Base-by-base conservation (phyloP, 1,284 basidiomycete genomes). In the Pisolithus thermaeus region DNA sequence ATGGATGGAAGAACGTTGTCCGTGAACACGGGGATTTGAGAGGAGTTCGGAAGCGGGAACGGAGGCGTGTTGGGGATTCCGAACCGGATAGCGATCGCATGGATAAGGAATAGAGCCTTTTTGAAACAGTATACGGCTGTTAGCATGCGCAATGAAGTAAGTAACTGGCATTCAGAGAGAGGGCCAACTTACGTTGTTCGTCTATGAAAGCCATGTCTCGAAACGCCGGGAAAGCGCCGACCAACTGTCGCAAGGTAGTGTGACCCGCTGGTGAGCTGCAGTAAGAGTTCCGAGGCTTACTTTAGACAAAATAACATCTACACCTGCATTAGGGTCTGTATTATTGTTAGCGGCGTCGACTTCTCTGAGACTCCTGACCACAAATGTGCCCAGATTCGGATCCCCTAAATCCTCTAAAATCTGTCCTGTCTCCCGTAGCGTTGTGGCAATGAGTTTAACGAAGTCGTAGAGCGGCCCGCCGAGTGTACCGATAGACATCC, bases 1-100 rank as follows among this genome's bases (percentile, higher is more conserved):
- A 94, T 73, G 7, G 91, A 91, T 1, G 92, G 91, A 4, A 94
- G 68, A 45, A 95, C 89, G 61, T 94, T 92, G 71, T 95, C 92
- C 5, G 87, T 76, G 63, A 92, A 93, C 48, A 92, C 76, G 8
- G 92, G 92, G 20, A 86, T 68, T 36, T 73, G 65, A 3, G 69
- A 63, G 2, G 84, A 83, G 32, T 75, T 70, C 11, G 87, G 86
- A 7, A 86, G 66, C 22, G 81, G 81, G 58, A 91, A 79, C 3
- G 80, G 73, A 30, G 77, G 64, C 7, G 76, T 69, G 7, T 73
- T 65, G 46, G 72, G 60, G 16, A 73, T 67, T 39, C 78, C 77
- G 69, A 90, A 87, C 36, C 87, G 80, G 37, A 85, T 65, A 18
- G 69, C 70, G 49, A 94, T 71, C 7, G 83, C 83, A 54, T 89